Base-by-base conservation (phyloP, 441 rosid species). In the Adansonia rubrostipa region DNA sequence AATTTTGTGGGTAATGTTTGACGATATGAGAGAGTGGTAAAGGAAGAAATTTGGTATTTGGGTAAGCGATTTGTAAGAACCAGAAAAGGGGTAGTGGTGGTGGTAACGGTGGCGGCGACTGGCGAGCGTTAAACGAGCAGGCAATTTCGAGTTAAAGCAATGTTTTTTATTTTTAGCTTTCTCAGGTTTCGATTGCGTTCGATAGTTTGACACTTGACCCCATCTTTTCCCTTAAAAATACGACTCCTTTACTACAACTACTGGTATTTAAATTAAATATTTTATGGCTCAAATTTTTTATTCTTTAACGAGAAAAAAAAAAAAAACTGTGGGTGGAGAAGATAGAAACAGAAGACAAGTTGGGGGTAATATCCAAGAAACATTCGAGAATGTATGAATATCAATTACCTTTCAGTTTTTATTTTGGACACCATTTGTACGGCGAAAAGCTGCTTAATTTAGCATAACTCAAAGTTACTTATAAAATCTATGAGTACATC, bases 91-190 rank as follows among this genome's bases (percentile, higher is more conserved):
- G 53, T 1, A 51, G 28, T 19, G 40, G 74, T 14, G 36, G 33
- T 47, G 57, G 56, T 51, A n/a, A 51, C 7, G 71, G 28, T 19
- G 40, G 74, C 40, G 36, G 28, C 22, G n/a, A 33, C 9, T 17
- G 48, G 57, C 33, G 45, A 24, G 61, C 61, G 22, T 56, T 13
- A 28, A 15, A 42, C 0, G 22, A 9, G 13, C 7, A 42, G 47
- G 24, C 50, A 42, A 48, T 47, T 62, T 44, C 58, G 45, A 63
- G 61, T 64, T 11, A 75, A 64, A 75, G 11, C 28, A 15, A 57
- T 10, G 11, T 58, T 10, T 24, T 61, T 24, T 8, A 11, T 40
- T 42, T 61, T 24, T 22, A 24, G 28, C 28, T 24, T 24, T 24
- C 28, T 24, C n/a, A 24, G 42, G 33, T 44, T 9, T 67, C 6